Conservation (phyloP, 352 stramenopile species). For the Discostella stelligera region DNA sequence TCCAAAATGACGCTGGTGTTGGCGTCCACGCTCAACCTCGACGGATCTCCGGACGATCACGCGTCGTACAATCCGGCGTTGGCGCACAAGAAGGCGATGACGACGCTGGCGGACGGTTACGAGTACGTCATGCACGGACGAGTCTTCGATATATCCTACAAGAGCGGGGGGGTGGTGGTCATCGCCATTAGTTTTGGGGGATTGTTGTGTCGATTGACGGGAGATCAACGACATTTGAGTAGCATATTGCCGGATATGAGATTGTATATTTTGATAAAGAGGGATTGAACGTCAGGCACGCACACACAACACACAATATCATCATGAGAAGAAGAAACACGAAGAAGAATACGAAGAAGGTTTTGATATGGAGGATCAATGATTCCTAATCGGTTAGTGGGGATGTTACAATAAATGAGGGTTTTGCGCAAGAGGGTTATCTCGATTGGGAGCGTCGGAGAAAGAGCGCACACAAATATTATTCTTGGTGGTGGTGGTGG, state of each 20-base stretch:
- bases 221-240: slow-evolving; percentile 94
- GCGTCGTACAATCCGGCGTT: slow-evolving; percentile 88
- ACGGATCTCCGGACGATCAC: slow-evolving; percentile 93
- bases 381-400: too few species aligned
- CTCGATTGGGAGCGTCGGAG: too few species aligned
- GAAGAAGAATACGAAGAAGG: too few species aligned
- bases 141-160: slow-evolving; percentile 96
- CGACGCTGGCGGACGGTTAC: slow-evolving; percentile 92
- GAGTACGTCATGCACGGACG: slow-evolving; percentile 99
- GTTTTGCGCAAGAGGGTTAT: too few species aligned
- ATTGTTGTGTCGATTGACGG: slow-evolving; percentile 95
- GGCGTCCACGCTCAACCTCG: slow-evolving; percentile 93
- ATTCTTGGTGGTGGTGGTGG: too few species aligned
- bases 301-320: neutral
- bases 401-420: too few species aligned
- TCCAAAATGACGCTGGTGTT: slow-evolving; percentile 96
- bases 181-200: slow-evolving; percentile 96
- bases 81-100: slow-evolving; percentile 76
- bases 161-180: slow-evolving; percentile 90
- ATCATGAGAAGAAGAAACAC: neutral
- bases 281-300: slow-evolving; percentile 54
- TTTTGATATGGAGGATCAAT: too few species aligned
- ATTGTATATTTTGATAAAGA: slow-evolving; percentile 89
- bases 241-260: slow-evolving; percentile 96
- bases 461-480: too few species aligned